phyloP scores from a whole-genome alignment of 495 filamentous ascomycete species.

The Tuber melanosporum region DNA sequence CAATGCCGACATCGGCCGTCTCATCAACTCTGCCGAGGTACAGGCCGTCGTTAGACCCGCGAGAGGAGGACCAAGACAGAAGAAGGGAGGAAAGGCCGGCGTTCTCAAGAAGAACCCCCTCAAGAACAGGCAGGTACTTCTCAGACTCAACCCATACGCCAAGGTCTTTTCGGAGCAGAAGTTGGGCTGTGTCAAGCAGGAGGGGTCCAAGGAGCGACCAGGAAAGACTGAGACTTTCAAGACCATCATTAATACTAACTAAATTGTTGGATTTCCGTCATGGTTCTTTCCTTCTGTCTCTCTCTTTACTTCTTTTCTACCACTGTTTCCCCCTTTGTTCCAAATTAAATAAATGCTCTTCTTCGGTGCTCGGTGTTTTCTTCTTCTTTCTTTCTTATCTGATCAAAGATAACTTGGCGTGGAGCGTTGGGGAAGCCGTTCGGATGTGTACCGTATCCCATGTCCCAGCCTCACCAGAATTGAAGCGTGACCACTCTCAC shows the following conservation, averaged over 20 bases:
- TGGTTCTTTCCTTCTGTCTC: constrained; percentile 15
- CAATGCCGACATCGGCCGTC: constrained; percentile 86
- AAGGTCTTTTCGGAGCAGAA: constrained; percentile 75
- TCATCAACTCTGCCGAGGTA: constrained; percentile 98
- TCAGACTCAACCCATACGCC: constrained; percentile 96
- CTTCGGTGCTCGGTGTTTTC: constrained; percentile 6
- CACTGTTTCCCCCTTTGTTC: constrained; percentile 17
- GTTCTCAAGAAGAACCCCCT: constrained; percentile 99
- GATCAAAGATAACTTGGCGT: not conserved
- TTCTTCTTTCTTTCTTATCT: not conserved
- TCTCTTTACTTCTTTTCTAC: not conserved
- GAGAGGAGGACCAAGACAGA: constrained; percentile 81
- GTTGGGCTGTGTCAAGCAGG: constrained; percentile 58
- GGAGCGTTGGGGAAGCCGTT: not conserved
- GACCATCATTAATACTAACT: constrained; percentile 34
- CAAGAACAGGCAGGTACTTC: constrained; percentile 91
- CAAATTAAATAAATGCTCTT: constrained; percentile 32
- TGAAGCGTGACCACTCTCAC: not conserved
- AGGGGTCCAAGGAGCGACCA: constrained; percentile 42
- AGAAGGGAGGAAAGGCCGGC: constrained; percentile 58
- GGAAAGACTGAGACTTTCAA: constrained; percentile 37
- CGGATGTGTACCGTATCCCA: not conserved
- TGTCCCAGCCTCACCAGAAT: not conserved
- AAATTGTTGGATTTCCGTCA: constrained; percentile 16
- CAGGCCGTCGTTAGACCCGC: constrained; percentile 85